Conservation (phyloP, 495 filamentous ascomycete genomes). For the Parachaetomium inaequale region DNA sequence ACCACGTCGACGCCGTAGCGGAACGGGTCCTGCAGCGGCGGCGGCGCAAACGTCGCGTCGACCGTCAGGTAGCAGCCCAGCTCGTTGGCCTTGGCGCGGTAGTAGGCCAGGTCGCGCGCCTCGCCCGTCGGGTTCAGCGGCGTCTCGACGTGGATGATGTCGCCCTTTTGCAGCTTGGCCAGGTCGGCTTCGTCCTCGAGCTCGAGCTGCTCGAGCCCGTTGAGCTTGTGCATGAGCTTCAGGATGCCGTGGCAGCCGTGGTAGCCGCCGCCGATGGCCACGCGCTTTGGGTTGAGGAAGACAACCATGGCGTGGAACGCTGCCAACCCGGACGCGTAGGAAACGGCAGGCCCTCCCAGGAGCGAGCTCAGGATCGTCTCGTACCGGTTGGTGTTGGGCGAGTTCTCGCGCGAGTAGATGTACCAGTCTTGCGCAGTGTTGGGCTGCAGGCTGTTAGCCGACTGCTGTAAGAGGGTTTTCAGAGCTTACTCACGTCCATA, state of each 20-base stretch:
- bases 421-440: constrained; percentile 44
- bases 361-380: constrained; percentile 74
- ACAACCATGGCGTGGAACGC: constrained; percentile 82
- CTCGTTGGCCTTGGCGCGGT: constrained; percentile 66
- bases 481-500: constrained; percentile 37
- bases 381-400: constrained; percentile 76
- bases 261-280: constrained; percentile 80
- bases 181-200: constrained; percentile 49
- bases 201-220: constrained; percentile 60
- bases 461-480: not conserved
- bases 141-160: constrained; percentile 88
- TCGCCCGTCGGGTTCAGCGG: constrained; percentile 86
- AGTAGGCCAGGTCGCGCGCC: constrained; percentile 65
- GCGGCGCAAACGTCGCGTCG: constrained; percentile 91
- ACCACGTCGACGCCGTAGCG: constrained; percentile 72
- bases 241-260: constrained; percentile 91
- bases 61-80: constrained; percentile 74
- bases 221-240: constrained; percentile 63
- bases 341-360: constrained; percentile 63
- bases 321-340: constrained; percentile 80
- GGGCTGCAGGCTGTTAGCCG: constrained; percentile 31
- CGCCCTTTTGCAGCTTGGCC: constrained; percentile 58
- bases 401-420: constrained; percentile 75
- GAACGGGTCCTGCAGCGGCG: constrained; percentile 84
- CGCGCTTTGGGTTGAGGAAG: constrained; percentile 68